These are phyloP conservation scores for Ganoderma resinaceum DNA, from an alignment of 1,284 basidiomycete genomes.

Conservation along the genomic window DNA sequence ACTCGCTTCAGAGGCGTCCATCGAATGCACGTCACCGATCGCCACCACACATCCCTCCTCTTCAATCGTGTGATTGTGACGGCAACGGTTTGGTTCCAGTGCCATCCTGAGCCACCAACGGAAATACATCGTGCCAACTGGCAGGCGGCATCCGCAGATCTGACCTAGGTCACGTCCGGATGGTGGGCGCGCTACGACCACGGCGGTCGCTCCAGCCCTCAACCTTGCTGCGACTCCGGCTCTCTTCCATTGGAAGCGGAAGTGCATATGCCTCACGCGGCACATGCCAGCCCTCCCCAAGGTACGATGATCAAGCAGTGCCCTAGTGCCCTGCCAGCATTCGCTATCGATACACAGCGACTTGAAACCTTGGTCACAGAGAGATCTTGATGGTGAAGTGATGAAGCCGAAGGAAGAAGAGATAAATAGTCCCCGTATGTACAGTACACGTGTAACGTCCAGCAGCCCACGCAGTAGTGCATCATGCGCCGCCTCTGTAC, in stretches of 20 bases:
- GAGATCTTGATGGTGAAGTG: conserved; percentile 1
- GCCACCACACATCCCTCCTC: conserved; percentile 14
- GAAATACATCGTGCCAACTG: not conserved
- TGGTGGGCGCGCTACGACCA: not conserved
- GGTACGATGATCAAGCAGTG: not conserved
- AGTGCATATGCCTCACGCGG: not conserved
- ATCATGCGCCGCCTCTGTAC: conserved; percentile 64
- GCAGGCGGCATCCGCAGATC: not conserved
- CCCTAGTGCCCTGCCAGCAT: not conserved
- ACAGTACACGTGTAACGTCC: conserved; percentile 29
- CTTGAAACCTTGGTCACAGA: not conserved
- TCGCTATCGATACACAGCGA: not conserved
- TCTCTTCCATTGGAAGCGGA: not conserved
- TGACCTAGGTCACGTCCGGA: not conserved
- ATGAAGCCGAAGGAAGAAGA: conserved; percentile 11
- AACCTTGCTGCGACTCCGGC: not conserved
- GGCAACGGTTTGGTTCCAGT: not conserved
- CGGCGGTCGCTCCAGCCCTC: not conserved
- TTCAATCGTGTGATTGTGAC: conserved; percentile 20
- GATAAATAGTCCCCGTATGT: conserved; percentile 34
- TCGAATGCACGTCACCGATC: conserved; percentile 26
- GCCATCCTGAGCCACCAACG: not conserved
- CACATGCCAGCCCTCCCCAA: not conserved
- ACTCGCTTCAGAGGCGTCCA: conserved; percentile 19
- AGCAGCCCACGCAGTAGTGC: conserved; percentile 10